Evolutionary conservation across 805 yeast species (phyloP).

Genomic region (Lipomyces yamadae): DNA sequence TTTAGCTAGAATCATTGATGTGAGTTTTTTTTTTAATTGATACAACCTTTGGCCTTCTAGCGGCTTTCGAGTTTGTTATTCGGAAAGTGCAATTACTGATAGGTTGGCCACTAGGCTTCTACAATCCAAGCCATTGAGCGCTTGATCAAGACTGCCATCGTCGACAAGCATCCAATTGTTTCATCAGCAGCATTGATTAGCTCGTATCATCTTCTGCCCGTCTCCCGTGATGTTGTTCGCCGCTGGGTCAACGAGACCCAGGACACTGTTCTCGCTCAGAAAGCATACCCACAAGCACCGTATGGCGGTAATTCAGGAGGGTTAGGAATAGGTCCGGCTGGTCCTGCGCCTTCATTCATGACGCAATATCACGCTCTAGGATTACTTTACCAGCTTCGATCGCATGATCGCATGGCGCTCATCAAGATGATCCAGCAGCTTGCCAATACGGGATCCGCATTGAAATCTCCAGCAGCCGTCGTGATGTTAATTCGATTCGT

Average conservation of each 20-base stretch:
- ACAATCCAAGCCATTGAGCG: constrained; percentile 95
- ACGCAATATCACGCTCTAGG: constrained; percentile 97
- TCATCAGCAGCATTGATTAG: constrained; percentile 94
- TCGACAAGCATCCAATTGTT: constrained; percentile 83
- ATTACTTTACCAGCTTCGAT: constrained; percentile 80
- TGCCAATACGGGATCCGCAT: constrained; percentile 50
- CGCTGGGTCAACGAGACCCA: constrained; percentile 94
- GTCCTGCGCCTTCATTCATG: constrained; percentile 70
- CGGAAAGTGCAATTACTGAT: neutral
- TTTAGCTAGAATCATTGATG: constrained; percentile 85
- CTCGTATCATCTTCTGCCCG: constrained; percentile 82
- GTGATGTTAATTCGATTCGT: constrained; percentile 84
- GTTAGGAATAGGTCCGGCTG: constrained; percentile 35
- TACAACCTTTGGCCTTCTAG: neutral
- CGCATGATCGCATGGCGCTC: constrained; percentile 92
- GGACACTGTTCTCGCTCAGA: constrained; percentile 77
- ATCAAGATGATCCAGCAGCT: constrained; percentile 86
- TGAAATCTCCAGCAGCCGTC: constrained; percentile 81
- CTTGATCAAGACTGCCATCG: constrained; percentile 87
- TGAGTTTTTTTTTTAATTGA: constrained; percentile 40
- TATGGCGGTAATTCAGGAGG: constrained; percentile 34
- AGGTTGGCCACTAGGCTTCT: constrained; percentile 39
- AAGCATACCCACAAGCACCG: constrained; percentile 48
- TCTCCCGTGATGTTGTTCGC: constrained; percentile 88
- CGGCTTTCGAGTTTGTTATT: neutral